phyloP scores from a whole-genome alignment of 805 yeast species.

The Clavispora fructus region DNA sequence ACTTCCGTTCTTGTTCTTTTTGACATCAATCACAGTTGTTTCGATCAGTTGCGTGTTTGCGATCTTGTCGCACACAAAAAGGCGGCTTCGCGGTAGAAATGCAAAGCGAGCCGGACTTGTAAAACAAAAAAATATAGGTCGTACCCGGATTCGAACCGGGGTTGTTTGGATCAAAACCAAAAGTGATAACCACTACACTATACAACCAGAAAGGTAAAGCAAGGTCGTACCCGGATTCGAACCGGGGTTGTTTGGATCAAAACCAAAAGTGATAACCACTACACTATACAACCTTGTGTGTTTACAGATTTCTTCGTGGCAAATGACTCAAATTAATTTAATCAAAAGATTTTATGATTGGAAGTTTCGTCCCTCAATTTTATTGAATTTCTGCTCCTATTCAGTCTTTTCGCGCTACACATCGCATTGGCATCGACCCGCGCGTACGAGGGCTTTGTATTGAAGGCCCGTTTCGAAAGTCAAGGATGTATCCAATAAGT shows the following conservation, averaged over 20 bases:
- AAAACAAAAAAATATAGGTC: conserved; percentile 39
- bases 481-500: too few species aligned
- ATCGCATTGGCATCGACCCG: too few species aligned
- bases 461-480: too few species aligned
- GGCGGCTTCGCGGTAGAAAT: neutral
- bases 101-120: neutral
- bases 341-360: too few species aligned
- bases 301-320: neutral
- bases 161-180: conserved; percentile 78
- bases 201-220: conserved; percentile 29
- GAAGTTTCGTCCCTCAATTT: too few species aligned
- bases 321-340: too few species aligned
- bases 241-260: conserved; percentile 80
- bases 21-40: neutral
- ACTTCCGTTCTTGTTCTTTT: neutral
- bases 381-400: too few species aligned
- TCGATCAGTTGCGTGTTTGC: neutral
- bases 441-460: too few species aligned
- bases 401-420: too few species aligned
- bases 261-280: conserved; percentile 80
- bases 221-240: conserved; percentile 81
- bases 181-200: conserved; percentile 80
- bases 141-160: conserved; percentile 85
- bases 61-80: neutral
- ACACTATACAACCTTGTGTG: conserved; percentile 51